Conservation (phyloP, 306 rosid species). For the Amphicarpaea edgeworthii region DNA sequence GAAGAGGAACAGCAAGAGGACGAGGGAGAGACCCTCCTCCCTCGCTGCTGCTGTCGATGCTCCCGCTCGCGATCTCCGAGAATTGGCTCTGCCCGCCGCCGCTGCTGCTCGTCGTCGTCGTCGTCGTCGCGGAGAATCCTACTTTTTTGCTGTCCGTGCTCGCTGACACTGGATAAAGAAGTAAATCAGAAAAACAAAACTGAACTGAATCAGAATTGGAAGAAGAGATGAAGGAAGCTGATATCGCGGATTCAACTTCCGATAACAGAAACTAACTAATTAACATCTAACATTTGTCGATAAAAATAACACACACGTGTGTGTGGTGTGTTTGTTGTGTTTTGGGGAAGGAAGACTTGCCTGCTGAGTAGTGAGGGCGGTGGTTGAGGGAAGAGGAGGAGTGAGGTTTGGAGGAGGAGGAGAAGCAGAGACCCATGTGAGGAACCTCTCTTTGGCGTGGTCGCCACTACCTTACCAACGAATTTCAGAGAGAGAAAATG, state of each 20-base stretch:
- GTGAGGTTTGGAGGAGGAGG: slow-evolving; percentile 41
- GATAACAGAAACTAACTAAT: no score
- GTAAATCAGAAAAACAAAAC: not conserved
- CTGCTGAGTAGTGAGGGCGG: slow-evolving; percentile 56
- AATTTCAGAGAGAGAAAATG: not conserved
- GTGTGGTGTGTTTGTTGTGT: no score
- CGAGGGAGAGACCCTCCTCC: slow-evolving; percentile 14
- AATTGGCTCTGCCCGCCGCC: slow-evolving; percentile 62
- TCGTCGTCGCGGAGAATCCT: slow-evolving; percentile 57
- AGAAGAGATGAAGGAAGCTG: not conserved
- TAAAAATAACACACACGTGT: no score
- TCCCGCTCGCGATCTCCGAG: slow-evolving; percentile 63
- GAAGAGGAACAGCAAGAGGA: no score
- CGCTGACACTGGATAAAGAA: slow-evolving; percentile 48
- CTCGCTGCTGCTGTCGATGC: slow-evolving; percentile 38
- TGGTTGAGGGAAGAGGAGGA: slow-evolving; percentile 34
- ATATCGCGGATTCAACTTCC: no score
- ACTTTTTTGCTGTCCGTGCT: slow-evolving; percentile 54
- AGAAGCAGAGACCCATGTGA: slow-evolving; percentile 70
- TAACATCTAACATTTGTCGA: no score
- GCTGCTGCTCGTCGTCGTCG: no score
- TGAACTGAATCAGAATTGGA: no score
- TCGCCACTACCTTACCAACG: not conserved
- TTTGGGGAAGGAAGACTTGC: slow-evolving; percentile 48
- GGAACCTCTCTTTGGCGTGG: not conserved